Evolutionary conservation across 257 asterid species (phyloP).

Genomic region (Solanum etuberosum): DNA sequence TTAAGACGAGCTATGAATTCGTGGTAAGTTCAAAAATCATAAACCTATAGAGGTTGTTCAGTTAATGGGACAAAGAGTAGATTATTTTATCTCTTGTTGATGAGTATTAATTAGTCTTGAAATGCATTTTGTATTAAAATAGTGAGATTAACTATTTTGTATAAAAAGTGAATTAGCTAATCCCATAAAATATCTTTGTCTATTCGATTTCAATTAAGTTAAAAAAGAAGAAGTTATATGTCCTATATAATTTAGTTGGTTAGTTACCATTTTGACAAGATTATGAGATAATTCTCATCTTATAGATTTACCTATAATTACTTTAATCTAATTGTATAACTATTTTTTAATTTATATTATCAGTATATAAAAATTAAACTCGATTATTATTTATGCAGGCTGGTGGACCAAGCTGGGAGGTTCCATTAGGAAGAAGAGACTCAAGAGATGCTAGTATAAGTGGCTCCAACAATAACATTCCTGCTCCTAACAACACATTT

Average conservation of each 20-base stretch:
- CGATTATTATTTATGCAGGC: conserved; percentile 18
- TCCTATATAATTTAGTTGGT: background rate
- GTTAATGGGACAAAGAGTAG: background rate
- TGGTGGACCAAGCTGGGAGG: conserved; percentile 86
- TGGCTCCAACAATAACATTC: conserved; percentile 80
- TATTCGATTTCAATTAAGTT: background rate
- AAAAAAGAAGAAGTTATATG: background rate
- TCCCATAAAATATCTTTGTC: too few species aligned
- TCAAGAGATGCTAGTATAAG: conserved; percentile 71
- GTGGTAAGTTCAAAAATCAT: background rate
- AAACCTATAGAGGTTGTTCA: background rate
- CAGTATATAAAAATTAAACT: background rate
- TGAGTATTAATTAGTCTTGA: background rate
- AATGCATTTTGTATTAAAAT: too few species aligned
- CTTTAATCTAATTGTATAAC: background rate
- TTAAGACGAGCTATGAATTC: background rate
- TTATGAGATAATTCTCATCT: background rate
- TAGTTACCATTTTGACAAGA: background rate
- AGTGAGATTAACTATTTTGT: background rate
- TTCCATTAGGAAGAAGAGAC: conserved; percentile 85
- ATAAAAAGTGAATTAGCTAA: too few species aligned
- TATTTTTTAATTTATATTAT: background rate
- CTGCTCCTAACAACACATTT: conserved; percentile 86
- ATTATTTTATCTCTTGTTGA: background rate
- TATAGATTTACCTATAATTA: background rate